A percentile compares a stretch with the other conserved stretches of the same genome.
phyloP scores from a whole-genome alignment of 2,329 filamentous ascomycete species.

The Neospermospora avenae region DNA sequence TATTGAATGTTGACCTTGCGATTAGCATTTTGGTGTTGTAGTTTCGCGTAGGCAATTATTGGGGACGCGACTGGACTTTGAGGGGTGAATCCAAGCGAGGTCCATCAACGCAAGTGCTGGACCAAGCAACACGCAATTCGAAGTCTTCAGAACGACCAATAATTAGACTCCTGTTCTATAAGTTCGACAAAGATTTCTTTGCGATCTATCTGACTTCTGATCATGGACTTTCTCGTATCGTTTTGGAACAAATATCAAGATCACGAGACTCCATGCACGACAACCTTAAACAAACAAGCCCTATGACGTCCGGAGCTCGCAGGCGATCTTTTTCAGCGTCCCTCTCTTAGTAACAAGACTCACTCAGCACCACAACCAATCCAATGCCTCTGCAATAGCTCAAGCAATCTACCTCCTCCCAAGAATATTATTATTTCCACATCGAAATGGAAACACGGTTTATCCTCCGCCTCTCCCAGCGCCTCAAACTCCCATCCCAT shows the following conservation, averaged over 20 bases:
- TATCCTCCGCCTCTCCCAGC: conserved; percentile 25
- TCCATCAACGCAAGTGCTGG: background rate
- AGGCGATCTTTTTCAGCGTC: conserved; percentile 22
- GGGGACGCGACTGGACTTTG: conserved; percentile 21
- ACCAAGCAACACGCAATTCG: background rate
- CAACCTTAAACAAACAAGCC: conserved; percentile 24
- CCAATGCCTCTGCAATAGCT: conserved; percentile 29
- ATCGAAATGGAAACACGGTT: conserved; percentile 29
- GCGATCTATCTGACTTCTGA: background rate
- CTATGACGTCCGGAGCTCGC: conserved; percentile 23
- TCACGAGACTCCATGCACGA: conserved; percentile 19
- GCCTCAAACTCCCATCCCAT: conserved; percentile 17
- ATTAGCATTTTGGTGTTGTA: conserved; percentile 4
- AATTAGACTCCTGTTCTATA: no score
- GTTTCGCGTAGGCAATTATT: conserved; percentile 23
- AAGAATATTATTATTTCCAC: background rate
- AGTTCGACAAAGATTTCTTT: no score
- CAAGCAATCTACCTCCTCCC: background rate
- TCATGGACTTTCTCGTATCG: background rate
- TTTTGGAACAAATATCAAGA: background rate
- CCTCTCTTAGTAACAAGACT: conserved; percentile 18
- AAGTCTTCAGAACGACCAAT: background rate
- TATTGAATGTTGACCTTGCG: conserved; percentile 1
- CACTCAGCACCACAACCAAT: background rate
- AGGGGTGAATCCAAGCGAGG: background rate